Evolutionary conservation across 768 basidiomycete species (phyloP), one percentile per base, ranked within the genome.

Genomic region (Agaricus blazei): DNA sequence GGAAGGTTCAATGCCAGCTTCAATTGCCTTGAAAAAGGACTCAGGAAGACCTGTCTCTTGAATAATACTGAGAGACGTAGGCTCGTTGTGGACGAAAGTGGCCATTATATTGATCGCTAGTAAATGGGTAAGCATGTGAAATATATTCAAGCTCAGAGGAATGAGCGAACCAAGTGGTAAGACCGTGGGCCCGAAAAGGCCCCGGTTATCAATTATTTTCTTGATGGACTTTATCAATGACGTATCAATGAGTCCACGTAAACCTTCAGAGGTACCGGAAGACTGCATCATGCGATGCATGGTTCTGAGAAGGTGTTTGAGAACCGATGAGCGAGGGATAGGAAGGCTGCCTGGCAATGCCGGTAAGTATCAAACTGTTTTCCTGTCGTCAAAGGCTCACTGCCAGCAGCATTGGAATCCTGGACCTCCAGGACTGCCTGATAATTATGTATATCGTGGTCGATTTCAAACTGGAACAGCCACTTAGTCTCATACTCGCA

Each of bases 211-310:
- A 61, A 98, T 85, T 43, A 98, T 89, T 69, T 84, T 88, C 75
- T 93, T 93, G 66, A 95, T 77, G 0, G 90, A 90, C 63, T 84
- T 83, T 55, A 94, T 73, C 23, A 98, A 74, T 1, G 91, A 85
- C 48, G 88, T 87, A 68, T 99, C 97, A 54, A 98, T 93, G 37
- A 99, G 75, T 31, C 93, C 95, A 14, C 97, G 85, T 11, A 99
- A 79, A 2, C 95, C 94, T 67, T 99, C 97, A 3, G 93, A 86
- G 3, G 90, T 89, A 8, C 96, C 96, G 0, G 93, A 88, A 0
- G 90, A 88, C 64, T 95, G 91, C 95, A 99, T 97, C 84, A 98
- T 93, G 28, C 97, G 85, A 62, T 97, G 93, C 73, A 96, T 84
- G 1, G 94, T 93, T 28, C 97, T 87, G 31, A 99, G 69, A 9